Percentiles rank a stretch among this genome's conserved stretches.
Conservation (phyloP, 2,329 filamentous ascomycete genomes). For the Lasiodiplodia gonubiensis region DNA sequence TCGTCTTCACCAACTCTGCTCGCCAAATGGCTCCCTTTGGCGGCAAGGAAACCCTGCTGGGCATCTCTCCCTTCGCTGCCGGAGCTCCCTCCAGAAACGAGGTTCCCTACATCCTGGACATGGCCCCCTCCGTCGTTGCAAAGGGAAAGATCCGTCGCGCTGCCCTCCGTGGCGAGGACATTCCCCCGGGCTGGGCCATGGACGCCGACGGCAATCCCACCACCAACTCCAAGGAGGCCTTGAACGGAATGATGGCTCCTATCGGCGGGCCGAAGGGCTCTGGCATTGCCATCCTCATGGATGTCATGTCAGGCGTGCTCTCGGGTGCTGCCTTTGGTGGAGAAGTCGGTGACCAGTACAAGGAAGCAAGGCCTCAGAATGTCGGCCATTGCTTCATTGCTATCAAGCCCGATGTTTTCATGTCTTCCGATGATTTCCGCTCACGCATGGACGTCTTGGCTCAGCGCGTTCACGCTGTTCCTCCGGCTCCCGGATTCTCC, state of each 20-base stretch:
- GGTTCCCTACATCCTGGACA: slow-evolving; percentile 35
- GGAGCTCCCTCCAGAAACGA: slow-evolving; percentile 27
- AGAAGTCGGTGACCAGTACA: slow-evolving; percentile 18
- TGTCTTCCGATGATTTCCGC: not conserved
- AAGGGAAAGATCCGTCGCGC: slow-evolving; percentile 38
- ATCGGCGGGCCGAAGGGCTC: slow-evolving; percentile 33
- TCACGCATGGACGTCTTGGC: slow-evolving; percentile 17
- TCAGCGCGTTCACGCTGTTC: not conserved
- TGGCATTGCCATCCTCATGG: slow-evolving; percentile 31
- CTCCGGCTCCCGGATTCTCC: not conserved
- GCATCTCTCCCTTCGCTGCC: slow-evolving; percentile 30
- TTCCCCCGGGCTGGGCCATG: slow-evolving; percentile 36
- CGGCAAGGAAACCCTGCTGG: slow-evolving; percentile 31
- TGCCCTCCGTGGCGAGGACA: slow-evolving; percentile 34
- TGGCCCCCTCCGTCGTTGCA: slow-evolving; percentile 36
- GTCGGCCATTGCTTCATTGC: slow-evolving; percentile 23
- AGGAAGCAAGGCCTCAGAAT: slow-evolving; percentile 14
- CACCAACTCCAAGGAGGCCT: slow-evolving; percentile 33
- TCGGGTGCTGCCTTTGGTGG: slow-evolving; percentile 14
- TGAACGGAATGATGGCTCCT: slow-evolving; percentile 34
- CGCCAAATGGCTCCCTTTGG: slow-evolving; percentile 45
- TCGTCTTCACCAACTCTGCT: slow-evolving; percentile 71
- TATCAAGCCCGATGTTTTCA: slow-evolving; percentile 14
- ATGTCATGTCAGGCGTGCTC: slow-evolving; percentile 7
- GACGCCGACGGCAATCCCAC: slow-evolving; percentile 35